Conservation (phyloP, 257 asterid species). For the Jacaranda mimosifolia region DNA sequence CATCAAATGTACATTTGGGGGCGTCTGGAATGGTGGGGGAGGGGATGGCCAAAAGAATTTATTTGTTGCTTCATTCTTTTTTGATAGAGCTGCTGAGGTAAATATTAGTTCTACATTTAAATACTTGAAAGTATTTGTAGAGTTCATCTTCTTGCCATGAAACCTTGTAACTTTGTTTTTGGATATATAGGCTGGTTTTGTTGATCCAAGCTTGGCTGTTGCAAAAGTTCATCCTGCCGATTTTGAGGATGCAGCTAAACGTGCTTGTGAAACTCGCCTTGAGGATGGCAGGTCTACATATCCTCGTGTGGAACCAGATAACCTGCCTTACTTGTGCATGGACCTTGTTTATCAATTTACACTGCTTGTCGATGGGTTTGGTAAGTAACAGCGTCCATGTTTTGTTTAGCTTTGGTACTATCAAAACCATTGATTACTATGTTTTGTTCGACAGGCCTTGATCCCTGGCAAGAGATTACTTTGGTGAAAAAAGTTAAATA, state of each 20-base stretch:
- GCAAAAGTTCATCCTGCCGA: slow-evolving; percentile 86
- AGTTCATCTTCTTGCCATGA: background rate
- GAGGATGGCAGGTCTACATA: slow-evolving; percentile 67
- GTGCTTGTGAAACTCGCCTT: slow-evolving; percentile 75
- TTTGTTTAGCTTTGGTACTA: background rate
- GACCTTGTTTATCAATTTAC: slow-evolving; percentile 90
- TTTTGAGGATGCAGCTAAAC: slow-evolving; percentile 85
- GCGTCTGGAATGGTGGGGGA: slow-evolving; percentile 98
- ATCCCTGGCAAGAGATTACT: slow-evolving; percentile 66
- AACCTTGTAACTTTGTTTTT: slow-evolving; percentile 16
- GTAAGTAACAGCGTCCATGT: slow-evolving; percentile 53
- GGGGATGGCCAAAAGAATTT: slow-evolving; percentile 96
- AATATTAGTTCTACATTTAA: slow-evolving; percentile 23
- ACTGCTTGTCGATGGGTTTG: slow-evolving; percentile 94
- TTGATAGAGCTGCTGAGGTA: slow-evolving; percentile 98
- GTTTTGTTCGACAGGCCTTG: slow-evolving; percentile 56
- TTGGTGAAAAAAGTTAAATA: slow-evolving; percentile 65
- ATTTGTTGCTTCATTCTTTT: slow-evolving; percentile 94
- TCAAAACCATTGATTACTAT: background rate
- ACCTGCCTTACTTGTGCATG: slow-evolving; percentile 94
- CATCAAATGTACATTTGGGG: slow-evolving; percentile 99
- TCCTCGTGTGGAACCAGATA: slow-evolving; percentile 67
- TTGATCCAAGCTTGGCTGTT: slow-evolving; percentile 71
- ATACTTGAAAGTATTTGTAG: slow-evolving; percentile 24
- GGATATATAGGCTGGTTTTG: slow-evolving; percentile 76